Conservation (phyloP, 345 rosid species). For the Lepidium sativum region DNA sequence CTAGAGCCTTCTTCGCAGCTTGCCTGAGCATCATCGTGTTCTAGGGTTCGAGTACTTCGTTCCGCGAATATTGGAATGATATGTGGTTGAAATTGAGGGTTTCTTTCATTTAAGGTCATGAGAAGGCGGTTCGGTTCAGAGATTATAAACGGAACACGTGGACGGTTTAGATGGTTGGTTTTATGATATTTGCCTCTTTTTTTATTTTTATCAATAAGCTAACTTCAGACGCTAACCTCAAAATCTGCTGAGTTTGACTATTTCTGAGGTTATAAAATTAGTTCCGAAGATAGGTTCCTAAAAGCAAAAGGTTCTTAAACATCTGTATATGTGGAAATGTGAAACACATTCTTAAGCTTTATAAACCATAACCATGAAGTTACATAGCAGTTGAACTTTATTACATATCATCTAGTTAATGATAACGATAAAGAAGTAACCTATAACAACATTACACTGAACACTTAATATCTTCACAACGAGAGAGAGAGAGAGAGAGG, state of each 20-base stretch:
- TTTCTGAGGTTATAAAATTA: not conserved
- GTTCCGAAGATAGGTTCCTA: too few species aligned
- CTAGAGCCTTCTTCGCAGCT: conserved; percentile 41
- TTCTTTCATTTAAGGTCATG: not conserved
- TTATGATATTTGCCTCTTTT: not conserved
- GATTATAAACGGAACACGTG: conserved; percentile 23
- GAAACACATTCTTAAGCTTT: not conserved
- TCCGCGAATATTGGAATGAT: not conserved
- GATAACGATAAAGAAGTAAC: not conserved
- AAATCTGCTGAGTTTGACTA: not conserved
- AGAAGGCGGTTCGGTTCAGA: conserved; percentile 6
- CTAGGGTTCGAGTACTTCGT: not conserved
- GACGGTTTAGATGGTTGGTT: conserved; percentile 13
- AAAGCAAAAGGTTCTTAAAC: not conserved
- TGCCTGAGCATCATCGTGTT: conserved; percentile 40
- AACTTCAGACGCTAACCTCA: not conserved
- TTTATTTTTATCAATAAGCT: not conserved
- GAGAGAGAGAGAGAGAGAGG: not conserved
- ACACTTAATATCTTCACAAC: not conserved
- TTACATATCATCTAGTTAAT: not conserved
- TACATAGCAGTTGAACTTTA: not conserved
- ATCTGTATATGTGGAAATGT: not conserved
- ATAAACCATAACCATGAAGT: not conserved
- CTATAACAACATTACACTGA: not conserved
- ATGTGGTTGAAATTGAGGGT: not conserved